Evolutionary conservation across 306 rosid species (phyloP).

Genomic region (Lathyrus oleraceus): DNA sequence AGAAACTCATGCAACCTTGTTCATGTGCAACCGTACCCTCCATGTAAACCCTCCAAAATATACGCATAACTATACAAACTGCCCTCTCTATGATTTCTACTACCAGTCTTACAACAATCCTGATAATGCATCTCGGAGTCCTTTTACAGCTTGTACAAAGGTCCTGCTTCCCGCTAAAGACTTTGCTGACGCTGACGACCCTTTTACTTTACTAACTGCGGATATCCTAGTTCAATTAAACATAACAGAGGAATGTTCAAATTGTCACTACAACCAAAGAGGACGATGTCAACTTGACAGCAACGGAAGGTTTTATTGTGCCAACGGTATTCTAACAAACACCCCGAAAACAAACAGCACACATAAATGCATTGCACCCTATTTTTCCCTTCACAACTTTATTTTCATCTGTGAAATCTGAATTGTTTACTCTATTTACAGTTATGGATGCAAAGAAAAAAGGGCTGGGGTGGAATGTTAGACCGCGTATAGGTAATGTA

Average conservation of each 20-base stretch:
- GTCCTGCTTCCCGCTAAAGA: constrained; percentile 41
- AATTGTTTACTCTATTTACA: constrained; percentile 8
- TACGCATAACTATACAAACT: neutral
- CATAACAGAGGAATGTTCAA: constrained; percentile 15
- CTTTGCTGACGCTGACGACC: neutral
- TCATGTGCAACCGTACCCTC: constrained; percentile 37
- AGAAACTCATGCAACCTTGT: neutral
- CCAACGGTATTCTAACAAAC: constrained; percentile 30
- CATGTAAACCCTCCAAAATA: neutral
- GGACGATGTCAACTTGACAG: constrained; percentile 32
- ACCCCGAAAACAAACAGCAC: neutral
- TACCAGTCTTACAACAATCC: accelerated
- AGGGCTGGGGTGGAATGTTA: neutral
- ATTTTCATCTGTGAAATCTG: constrained; percentile 5
- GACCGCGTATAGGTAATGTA: constrained; percentile 33
- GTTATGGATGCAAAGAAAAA: neutral
- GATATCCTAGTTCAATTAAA: neutral
- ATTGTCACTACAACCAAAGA: constrained; percentile 15
- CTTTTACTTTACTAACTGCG: constrained; percentile 22
- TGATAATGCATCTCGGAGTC: neutral
- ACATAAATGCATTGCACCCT: neutral
- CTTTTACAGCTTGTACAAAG: constrained; percentile 30
- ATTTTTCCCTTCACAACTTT: constrained; percentile 13
- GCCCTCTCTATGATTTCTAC: constrained; percentile 9
- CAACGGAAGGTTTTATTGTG: constrained; percentile 6